These are phyloP conservation scores for Nematocida sp. DNA, from an alignment of 371 early-diverging fungal genomes.

Conservation along the genomic window DNA sequence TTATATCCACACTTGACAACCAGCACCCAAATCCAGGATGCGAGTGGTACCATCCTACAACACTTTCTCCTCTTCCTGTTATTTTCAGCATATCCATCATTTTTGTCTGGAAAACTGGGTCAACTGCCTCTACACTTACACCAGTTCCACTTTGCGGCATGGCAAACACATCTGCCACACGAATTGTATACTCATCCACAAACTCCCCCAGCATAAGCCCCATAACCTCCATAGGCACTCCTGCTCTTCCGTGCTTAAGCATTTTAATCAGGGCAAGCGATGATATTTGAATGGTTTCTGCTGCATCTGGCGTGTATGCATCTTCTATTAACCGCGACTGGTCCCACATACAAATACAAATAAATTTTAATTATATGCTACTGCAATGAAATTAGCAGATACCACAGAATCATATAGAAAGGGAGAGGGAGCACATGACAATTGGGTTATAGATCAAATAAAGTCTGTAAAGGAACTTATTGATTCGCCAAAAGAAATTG, in stretches of 20 bases:
- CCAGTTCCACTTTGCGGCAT: conserved; percentile 99
- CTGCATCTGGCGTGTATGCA: conserved; percentile 78
- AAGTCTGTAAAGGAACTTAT: neutral
- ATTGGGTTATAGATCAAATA: neutral
- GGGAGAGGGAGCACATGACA: neutral
- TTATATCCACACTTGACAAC: conserved; percentile 97
- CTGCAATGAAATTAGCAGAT: neutral
- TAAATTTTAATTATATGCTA: conserved; percentile 53
- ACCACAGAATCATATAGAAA: neutral
- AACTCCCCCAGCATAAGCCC: conserved; percentile 99
- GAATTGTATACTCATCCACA: conserved; percentile 98
- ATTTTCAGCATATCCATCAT: conserved; percentile 99
- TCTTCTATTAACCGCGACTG: conserved; percentile 51
- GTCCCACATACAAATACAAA: conserved; percentile 59
- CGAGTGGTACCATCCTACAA: conserved; percentile 99
- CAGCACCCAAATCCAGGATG: conserved; percentile 99
- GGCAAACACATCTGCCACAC: conserved; percentile 98
- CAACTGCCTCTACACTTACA: conserved; percentile 98
- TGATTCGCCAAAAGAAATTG: neutral
- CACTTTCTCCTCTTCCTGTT: conserved; percentile 94
- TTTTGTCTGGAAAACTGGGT: conserved; percentile 97
- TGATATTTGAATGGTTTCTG: conserved; percentile 97
- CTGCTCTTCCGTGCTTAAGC: conserved; percentile 81
- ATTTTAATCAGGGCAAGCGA: conserved; percentile 94
- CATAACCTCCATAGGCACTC: conserved; percentile 99